Percentiles rank a stretch among this genome's conserved stretches.
phyloP scores from a whole-genome alignment of 495 filamentous ascomycete genomes.

The Daldinia concentrica region DNA sequence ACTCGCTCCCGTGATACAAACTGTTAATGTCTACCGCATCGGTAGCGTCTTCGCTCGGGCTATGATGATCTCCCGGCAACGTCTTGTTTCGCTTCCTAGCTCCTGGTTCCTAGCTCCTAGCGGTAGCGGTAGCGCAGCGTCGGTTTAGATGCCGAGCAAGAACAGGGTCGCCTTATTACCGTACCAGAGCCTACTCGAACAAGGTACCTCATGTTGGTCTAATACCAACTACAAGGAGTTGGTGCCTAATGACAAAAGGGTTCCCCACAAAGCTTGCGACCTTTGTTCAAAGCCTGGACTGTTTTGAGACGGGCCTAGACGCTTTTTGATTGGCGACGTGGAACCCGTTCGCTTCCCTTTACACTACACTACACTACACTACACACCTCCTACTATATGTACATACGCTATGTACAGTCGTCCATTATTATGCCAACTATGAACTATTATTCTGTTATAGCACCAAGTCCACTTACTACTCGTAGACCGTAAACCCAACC shows the following conservation, averaged over 20 bases:
- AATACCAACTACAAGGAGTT: slow-evolving; percentile 31
- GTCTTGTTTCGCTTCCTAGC: background rate
- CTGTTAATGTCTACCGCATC: background rate
- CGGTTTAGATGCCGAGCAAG: slow-evolving; percentile 32
- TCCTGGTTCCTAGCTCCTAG: background rate
- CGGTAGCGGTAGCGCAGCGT: slow-evolving; percentile 1
- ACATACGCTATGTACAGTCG: background rate
- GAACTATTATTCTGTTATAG: slow-evolving; percentile 10
- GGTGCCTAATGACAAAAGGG: slow-evolving; percentile 32
- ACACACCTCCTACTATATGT: too few species aligned
- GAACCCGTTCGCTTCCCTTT: background rate
- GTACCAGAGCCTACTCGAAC: slow-evolving; percentile 30
- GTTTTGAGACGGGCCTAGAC: slow-evolving; percentile 39
- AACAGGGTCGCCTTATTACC: slow-evolving; percentile 32
- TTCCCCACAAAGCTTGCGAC: slow-evolving; percentile 42
- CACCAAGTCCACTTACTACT: background rate
- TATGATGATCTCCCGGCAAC: slow-evolving; percentile 9
- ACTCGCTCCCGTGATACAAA: background rate
- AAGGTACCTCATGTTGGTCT: slow-evolving; percentile 34
- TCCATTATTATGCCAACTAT: slow-evolving; percentile 23
- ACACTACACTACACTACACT: too few species aligned
- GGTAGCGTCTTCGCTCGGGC: background rate
- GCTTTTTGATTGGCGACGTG: slow-evolving; percentile 34
- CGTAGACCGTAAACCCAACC: background rate
- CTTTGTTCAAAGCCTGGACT: slow-evolving; percentile 12